These are phyloP conservation scores for Diaporthe capsici DNA, from an alignment of 2,329 filamentous ascomycete species.

Conservation along the genomic window DNA sequence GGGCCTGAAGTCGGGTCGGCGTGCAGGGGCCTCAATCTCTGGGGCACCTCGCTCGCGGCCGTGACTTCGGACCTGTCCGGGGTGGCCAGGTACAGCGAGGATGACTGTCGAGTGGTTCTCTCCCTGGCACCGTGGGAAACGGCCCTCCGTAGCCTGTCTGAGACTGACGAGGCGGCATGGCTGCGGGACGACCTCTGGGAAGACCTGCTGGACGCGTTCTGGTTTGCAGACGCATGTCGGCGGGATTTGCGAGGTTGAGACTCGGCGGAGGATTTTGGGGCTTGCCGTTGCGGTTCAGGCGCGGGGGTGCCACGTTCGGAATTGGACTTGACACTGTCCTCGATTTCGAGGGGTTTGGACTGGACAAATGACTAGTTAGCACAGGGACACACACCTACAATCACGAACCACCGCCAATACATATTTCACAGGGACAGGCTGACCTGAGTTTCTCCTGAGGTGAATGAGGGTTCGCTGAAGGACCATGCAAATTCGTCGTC, in stretches of 20 bases:
- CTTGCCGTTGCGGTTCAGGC: conserved; percentile 47
- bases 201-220: conserved; percentile 50
- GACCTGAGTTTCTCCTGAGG: conserved; percentile 35
- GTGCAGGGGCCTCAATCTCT: conserved; percentile 58
- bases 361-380: conserved; percentile 16
- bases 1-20: conserved; percentile 61
- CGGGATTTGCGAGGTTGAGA: conserved; percentile 50
- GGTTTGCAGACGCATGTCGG: conserved; percentile 53
- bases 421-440: not conserved
- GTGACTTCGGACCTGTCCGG: conserved; percentile 69
- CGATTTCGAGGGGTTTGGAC: conserved; percentile 40
- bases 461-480: conserved; percentile 37
- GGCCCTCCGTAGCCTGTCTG: conserved; percentile 57
- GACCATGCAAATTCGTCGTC: conserved; percentile 58
- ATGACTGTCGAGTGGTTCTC: conserved; percentile 44
- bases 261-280: conserved; percentile 47
- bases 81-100: conserved; percentile 62
- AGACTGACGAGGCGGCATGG: conserved; percentile 49
- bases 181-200: conserved; percentile 50
- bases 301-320: conserved; percentile 51
- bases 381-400: not conserved
- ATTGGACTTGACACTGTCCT: conserved; percentile 48
- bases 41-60: conserved; percentile 51
- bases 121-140: conserved; percentile 51
- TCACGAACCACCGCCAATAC: not conserved